Evolutionary conservation across 2,329 filamentous ascomycete genomes (phyloP), one percentile per base, ranked within the genome.

Genomic region (Fusarium sp.): DNA sequence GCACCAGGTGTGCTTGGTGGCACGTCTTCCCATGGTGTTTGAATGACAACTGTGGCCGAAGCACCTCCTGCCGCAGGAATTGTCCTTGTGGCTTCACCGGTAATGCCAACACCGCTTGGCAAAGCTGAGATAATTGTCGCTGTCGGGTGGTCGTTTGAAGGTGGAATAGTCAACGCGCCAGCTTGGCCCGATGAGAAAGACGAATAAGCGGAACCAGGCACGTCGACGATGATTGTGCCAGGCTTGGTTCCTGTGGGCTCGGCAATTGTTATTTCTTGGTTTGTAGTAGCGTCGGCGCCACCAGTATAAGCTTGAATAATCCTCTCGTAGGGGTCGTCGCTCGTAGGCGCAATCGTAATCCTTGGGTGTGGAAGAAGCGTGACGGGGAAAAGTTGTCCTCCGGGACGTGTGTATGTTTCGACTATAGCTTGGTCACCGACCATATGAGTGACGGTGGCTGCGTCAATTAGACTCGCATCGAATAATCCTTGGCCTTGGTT

Each of bases 291-390:
- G 40, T 64, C 54, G 8, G 38, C 63, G 20, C 68, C 63, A 22
- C 63, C 68, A 16, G 68, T 71, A 32, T 71, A 71, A 30, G 68
- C 63, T 34, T 68, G 58, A 9, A 71, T 65, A 22, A 71, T 71
- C 29, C 68, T 71, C 34, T 65, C 30, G 44, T 69, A 71, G 22
- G 68, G 68, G 27, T 71, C 65, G 27, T 60, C 52, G n/a, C 59
- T 57, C 4, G 59, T 49, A 6, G 68, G 68, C 15, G 68, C 59
- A 38, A 71, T 63, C 18, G 68, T 71, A 15, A 71, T 71, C 34
- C 58, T 65, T 22, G 66, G 66, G 43, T 69, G 66, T 45, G 40
- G 68, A 54, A 68, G 68, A 47, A 55, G 49, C 43, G 49, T 70
- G n/a, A 58, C 58, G 30, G 63, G 63, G 24, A 66, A 66, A 22